Base-by-base conservation (phyloP, 1,284 basidiomycete species). In the Leccinum angustisporum region DNA sequence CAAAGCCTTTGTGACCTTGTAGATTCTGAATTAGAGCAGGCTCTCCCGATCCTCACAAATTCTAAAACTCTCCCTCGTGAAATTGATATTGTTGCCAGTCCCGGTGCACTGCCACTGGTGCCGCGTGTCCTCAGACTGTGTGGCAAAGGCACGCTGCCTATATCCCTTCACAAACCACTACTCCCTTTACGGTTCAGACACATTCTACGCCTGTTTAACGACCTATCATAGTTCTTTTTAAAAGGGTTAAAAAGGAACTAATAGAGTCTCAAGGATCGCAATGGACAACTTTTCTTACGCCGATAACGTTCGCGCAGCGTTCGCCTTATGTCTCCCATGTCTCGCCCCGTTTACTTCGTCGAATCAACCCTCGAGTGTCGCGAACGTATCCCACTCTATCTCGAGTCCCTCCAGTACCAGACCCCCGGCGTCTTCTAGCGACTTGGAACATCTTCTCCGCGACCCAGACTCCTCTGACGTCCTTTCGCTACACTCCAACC, bases 401-500 rank as follows among this genome's bases (percentile, higher is more conserved):
- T 70, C 80, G 7, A 51, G 50, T 11, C 73, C 75, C 2, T 36
- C 53, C 16, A 54, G 56, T 27, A 46, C 66, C 11, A 25, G 27
- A 16, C 50, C 25, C 14, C 50, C 25, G 2, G 14, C 79, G 31
- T 78, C 79, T 46, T 74, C 80, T 13, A 84, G 84, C 68, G 86
- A 87, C 68, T 83, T 88, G 48, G 82, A 86, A 62, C 81, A 85
- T 18, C 80, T 88, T 18, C 79, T 88, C 8, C 74, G 71, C 11
- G 76, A 74, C 75, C 77, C 78, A 0, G 81, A 83, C 63, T 75
- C 76, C 21, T 46, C 43, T 21, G 87, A 88, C 62, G 83, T 80
- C 13, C 78, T 88, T 58, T 90, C 88, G 1, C 71, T 90, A 38
- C 86, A 89, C 70, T 88, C 87, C 3, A 86, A 87, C 68, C 69